Evolutionary conservation across 352 stramenopile genomes (phyloP), one percentile per base, ranked within the genome.

Genomic region (Phytophthora palmivora): DNA sequence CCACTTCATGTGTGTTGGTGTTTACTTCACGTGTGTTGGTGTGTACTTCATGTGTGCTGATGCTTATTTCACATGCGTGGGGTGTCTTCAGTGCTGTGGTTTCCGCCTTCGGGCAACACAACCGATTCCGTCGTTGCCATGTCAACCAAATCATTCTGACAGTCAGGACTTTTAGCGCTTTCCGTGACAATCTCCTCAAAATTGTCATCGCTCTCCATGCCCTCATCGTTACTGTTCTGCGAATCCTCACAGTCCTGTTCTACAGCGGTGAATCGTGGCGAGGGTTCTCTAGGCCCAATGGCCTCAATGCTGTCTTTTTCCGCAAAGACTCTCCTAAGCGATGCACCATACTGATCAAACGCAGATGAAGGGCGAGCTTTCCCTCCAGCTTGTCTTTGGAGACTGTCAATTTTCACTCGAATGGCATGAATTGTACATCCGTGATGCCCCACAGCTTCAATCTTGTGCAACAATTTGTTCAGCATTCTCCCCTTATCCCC

Each of bases 381-480:
- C 4, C 63, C 63, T 21, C 50, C 58, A 15, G 47, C 58, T 52
- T 72, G 63, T 15, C 63, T 51, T 58, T 72, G 63, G 32, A 72
- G 36, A 44, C 63, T 72, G 46, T 72, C 63, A 43, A 72, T 68
- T 49, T 72, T 72, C 30, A 67, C 63, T 37, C 63, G 63, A 21
- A 72, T 68, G 9, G 58, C 63, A 24, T 72, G 63, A 22, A 72
- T 68, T 22, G 63, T 63, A 30, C 63, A 72, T 9, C 63, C 63
- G 4, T 22, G 50, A 44, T 64, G 58, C 0, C 63, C 63, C 16
- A 34, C 59, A 36, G 42, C 45, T 60, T 67, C 45, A 33, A 72
- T 72, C 22, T 54, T 48, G 16, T 34, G 63, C 10, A 68, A 28
- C 1, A 72, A 39, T 32, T 54, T 59, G 26, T 46, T 55, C 21